A percentile compares a stretch with the other conserved stretches of the same genome.
phyloP scores from a whole-genome alignment of 352 stramenopile species.

The Globisporangium rhizosaccharum region DNA sequence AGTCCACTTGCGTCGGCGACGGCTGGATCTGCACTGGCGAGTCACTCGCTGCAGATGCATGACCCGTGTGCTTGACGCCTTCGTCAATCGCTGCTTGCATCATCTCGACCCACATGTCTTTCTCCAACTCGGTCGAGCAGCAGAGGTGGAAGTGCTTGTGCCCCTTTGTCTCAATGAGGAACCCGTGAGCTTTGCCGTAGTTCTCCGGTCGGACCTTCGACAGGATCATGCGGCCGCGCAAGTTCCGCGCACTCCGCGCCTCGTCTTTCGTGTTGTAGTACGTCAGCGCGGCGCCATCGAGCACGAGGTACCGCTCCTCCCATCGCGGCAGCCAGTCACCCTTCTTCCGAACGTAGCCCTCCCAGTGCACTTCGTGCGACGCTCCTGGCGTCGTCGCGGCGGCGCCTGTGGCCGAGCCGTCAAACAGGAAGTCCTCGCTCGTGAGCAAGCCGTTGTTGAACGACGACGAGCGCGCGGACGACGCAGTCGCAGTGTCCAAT shows the following conservation, averaged over 20 bases:
- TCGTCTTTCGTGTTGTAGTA: constrained; percentile 89
- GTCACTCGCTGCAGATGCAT: constrained; percentile 16
- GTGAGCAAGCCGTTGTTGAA: constrained; percentile 11
- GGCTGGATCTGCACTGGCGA: constrained; percentile 15
- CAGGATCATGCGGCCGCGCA: constrained; percentile 80
- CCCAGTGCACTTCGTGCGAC: constrained; percentile 80
- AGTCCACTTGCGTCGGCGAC: constrained; percentile 74
- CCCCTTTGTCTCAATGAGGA: constrained; percentile 82
- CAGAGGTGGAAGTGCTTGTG: constrained; percentile 88
- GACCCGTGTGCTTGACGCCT: constrained; percentile 28
- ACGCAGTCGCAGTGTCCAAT: constrained; percentile 5
- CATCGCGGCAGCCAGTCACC: constrained; percentile 87
- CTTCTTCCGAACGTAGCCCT: constrained; percentile 88
- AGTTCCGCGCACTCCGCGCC: constrained; percentile 67
- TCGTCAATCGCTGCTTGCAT: constrained; percentile 87
- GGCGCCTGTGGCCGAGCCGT: constrained; percentile 13
- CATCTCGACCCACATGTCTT: constrained; percentile 91
- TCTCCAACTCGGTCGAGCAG: constrained; percentile 82
- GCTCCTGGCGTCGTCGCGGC: constrained; percentile 30
- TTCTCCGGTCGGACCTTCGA: constrained; percentile 78
- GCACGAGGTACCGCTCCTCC: constrained; percentile 85
- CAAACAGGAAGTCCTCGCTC: constrained; percentile 18
- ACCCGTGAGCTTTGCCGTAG: constrained; percentile 85
- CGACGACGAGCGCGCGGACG: constrained; percentile 12
- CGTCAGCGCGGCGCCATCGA: constrained; percentile 74